Percentiles rank a stretch among this genome's conserved stretches.
These are phyloP conservation scores for Botrytis porri DNA, from an alignment of 2,329 filamentous ascomycete genomes.

Conservation along the genomic window DNA sequence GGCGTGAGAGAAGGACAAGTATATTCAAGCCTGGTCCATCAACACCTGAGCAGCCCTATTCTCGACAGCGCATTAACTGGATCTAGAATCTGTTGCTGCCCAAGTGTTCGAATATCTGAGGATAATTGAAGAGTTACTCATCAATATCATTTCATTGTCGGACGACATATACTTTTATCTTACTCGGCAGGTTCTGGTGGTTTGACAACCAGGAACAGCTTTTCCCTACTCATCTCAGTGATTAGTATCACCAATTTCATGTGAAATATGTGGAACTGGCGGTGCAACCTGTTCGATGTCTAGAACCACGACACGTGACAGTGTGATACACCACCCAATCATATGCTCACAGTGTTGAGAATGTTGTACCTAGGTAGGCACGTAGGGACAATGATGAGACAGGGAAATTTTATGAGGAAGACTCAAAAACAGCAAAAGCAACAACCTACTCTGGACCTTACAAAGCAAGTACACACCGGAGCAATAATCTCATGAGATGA, in stretches of 20 bases:
- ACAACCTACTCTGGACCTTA: not conserved
- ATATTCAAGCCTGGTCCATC: conserved; percentile 21
- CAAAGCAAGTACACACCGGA: not conserved
- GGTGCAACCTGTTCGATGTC: not conserved
- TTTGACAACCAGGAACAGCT: conserved; percentile 19
- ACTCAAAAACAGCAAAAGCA: not conserved
- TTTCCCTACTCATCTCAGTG: conserved; percentile 2
- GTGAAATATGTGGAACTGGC: not conserved
- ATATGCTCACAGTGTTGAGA: not conserved
- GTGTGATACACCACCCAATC: not conserved
- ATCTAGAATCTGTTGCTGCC: conserved; percentile 32
- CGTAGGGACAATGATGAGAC: not conserved
- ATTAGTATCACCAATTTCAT: not conserved
- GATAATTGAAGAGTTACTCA: conserved; percentile 7
- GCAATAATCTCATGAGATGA: not conserved
- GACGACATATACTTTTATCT: conserved; percentile 16
- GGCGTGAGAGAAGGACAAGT: conserved; percentile 35
- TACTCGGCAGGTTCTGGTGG: conserved; percentile 9
- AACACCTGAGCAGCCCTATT: conserved; percentile 27
- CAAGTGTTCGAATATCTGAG: conserved; percentile 24
- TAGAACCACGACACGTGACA: not conserved
- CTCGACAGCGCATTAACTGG: conserved; percentile 33
- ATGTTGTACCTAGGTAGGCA: not conserved
- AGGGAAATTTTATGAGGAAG: not conserved
- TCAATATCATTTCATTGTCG: conserved; percentile 4